Evolutionary conservation across 371 early-diverging fungal species (phyloP).

Genomic region (Dichotomocladium elegans): DNA sequence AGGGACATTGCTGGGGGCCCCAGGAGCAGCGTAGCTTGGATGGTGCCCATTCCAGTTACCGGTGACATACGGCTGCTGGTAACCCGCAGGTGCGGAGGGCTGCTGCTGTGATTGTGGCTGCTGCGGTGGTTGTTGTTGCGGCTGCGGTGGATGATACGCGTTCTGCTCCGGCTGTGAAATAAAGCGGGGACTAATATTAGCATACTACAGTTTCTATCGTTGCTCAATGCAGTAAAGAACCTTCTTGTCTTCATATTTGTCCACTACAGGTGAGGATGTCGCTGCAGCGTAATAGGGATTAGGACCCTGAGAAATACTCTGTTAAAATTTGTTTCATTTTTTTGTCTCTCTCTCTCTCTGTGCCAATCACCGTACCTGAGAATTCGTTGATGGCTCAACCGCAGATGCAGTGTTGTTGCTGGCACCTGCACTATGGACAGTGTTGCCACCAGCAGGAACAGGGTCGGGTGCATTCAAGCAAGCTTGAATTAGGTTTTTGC

Average conservation of each 20-base stretch:
- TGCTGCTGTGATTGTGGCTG: not conserved
- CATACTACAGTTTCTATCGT: not conserved
- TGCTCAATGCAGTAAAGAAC: slow-evolving; percentile 7
- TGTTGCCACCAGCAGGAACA: slow-evolving; percentile 11
- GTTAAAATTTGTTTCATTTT: no score
- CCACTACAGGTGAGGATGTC: slow-evolving; percentile 8
- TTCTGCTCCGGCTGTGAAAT: slow-evolving; percentile 10
- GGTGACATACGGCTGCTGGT: not conserved
- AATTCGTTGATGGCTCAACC: slow-evolving; percentile 5
- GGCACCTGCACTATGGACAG: no score
- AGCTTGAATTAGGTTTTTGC: slow-evolving; percentile 92
- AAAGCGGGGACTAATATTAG: slow-evolving; percentile 9
- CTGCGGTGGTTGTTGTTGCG: slow-evolving; percentile 8
- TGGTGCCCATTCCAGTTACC: slow-evolving; percentile 6
- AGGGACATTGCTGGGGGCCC: not conserved
- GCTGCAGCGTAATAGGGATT: not conserved
- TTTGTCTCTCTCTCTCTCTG: no score
- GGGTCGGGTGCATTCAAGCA: slow-evolving; percentile 90
- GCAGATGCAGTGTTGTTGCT: no score
- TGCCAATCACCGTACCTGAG: no score
- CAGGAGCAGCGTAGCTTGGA: slow-evolving; percentile 7
- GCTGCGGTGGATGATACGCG: not conserved
- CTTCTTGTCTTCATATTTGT: slow-evolving; percentile 22
- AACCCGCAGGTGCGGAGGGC: not conserved
- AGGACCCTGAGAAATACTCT: not conserved